phyloP scores from a whole-genome alignment of 2,329 filamentous ascomycete genomes.

The Diatrype stigma region DNA sequence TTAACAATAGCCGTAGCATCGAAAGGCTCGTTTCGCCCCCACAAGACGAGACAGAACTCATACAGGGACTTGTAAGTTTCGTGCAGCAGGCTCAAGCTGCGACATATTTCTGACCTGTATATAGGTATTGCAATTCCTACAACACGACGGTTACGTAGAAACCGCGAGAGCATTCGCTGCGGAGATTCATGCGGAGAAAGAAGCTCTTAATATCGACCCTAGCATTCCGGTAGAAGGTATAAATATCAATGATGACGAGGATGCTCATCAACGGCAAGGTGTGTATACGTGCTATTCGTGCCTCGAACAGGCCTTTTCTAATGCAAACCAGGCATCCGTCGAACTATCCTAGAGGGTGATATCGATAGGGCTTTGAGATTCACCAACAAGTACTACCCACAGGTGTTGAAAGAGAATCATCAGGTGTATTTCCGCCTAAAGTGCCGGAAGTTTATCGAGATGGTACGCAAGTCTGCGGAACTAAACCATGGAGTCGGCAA shows the following conservation, averaged over 20 bases:
- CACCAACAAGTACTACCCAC: conserved; percentile 73
- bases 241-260: conserved; percentile 73
- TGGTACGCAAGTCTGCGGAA: conserved; percentile 75
- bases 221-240: conserved; percentile 51
- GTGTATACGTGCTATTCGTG: conserved; percentile 31
- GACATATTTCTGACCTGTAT: conserved; percentile 8
- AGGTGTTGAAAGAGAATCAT: conserved; percentile 73
- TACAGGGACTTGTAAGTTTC: conserved; percentile 67
- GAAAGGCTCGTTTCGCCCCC: conserved; percentile 53
- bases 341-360: conserved; percentile 84
- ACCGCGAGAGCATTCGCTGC: conserved; percentile 83
- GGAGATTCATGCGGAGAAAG: conserved; percentile 72
- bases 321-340: conserved; percentile 66
- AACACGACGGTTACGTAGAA: conserved; percentile 93
- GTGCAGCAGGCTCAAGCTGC: not conserved
- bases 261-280: conserved; percentile 86
- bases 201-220: conserved; percentile 60
- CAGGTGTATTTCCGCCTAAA: conserved; percentile 83
- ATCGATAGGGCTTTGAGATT: conserved; percentile 85
- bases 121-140: conserved; percentile 76
- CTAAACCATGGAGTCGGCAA: conserved; percentile 47
- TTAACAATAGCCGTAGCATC: conserved; percentile 37
- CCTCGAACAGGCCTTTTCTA: not conserved
- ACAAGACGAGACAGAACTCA: conserved; percentile 69
- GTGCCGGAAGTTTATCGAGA: conserved; percentile 92